Conservation (phyloP, 2,329 filamentous ascomycete genomes). For the Trichoderma sp. region DNA sequence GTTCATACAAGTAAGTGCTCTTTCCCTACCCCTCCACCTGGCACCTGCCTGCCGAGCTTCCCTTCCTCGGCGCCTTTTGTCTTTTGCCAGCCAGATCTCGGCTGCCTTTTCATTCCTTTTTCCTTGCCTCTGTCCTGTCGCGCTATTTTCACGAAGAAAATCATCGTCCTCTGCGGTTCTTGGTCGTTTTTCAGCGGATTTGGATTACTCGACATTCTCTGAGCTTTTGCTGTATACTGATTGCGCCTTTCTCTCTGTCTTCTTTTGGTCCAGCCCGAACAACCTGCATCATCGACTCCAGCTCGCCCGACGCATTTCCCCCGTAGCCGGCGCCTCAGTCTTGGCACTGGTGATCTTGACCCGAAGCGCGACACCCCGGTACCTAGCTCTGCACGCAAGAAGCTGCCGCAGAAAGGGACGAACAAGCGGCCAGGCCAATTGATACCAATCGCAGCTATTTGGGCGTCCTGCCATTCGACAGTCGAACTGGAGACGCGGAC, state of each 20-base stretch:
- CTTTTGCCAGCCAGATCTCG: background rate
- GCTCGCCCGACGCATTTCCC: background rate
- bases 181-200: slow-evolving; percentile 2
- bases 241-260: background rate
- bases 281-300: slow-evolving; percentile 1
- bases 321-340: slow-evolving; percentile 4
- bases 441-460: background rate
- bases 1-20: background rate
- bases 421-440: background rate
- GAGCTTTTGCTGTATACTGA: background rate
- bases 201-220: slow-evolving; percentile 8
- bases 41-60: slow-evolving; percentile 2
- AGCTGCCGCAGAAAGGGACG: background rate
- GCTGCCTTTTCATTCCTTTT: slow-evolving; percentile 2
- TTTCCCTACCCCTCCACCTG: background rate
- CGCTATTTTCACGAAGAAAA: background rate
- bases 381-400: slow-evolving; percentile 4
- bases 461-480: background rate
- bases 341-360: slow-evolving; percentile 17
- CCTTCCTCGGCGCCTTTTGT: slow-evolving; percentile 10
- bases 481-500: background rate
- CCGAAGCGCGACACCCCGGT: slow-evolving; percentile 10
- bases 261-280: slow-evolving; percentile 6
- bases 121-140: slow-evolving; percentile 1
- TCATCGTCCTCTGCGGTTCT: background rate